phyloP scores from a whole-genome alignment of 2,329 filamentous ascomycete species.

The Sclerotinia glacialis region DNA sequence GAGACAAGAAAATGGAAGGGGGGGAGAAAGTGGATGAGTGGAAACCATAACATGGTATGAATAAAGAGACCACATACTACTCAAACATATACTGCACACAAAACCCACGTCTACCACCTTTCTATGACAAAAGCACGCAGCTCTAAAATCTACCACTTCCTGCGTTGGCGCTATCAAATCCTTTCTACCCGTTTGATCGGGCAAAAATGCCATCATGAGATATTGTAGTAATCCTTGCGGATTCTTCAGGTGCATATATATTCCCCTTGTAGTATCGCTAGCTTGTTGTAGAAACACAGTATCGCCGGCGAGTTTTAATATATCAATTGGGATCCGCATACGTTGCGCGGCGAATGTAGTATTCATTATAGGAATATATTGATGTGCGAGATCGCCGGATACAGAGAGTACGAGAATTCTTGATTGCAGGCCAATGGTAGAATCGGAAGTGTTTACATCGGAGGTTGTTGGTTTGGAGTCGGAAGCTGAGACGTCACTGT shows the following conservation, averaged over 20 bases:
- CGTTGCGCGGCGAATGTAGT: constrained; percentile 93
- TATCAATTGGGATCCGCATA: constrained; percentile 85
- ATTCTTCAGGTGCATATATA: constrained; percentile 61
- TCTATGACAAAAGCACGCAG: constrained; percentile 97
- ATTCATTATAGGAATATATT: constrained; percentile 99
- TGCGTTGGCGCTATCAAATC: constrained; percentile 76
- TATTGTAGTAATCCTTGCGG: constrained; percentile 81
- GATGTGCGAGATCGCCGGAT: constrained; percentile 75
- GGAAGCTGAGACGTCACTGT: constrained; percentile 41
- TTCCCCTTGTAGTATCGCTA: constrained; percentile 66
- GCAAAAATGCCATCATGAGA: constrained; percentile 90
- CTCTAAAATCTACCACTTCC: constrained; percentile 89
- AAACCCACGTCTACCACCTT: constrained; percentile 88
- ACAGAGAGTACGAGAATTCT: constrained; percentile 90
- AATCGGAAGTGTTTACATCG: constrained; percentile 29
- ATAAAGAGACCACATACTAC: constrained; percentile 51
- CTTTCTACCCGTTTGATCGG: constrained; percentile 61
- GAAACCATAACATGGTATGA: not conserved
- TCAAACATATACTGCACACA: constrained; percentile 94
- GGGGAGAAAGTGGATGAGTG: too few relatives aligned
- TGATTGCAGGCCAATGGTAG: constrained; percentile 59
- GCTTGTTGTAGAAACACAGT: constrained; percentile 95
- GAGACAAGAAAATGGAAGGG: not conserved
- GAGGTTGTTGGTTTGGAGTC: constrained; percentile 33
- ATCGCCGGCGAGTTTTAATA: constrained; percentile 78